phyloP scores from a whole-genome alignment of 495 filamentous ascomycete genomes.

The Zalerion maritima region DNA sequence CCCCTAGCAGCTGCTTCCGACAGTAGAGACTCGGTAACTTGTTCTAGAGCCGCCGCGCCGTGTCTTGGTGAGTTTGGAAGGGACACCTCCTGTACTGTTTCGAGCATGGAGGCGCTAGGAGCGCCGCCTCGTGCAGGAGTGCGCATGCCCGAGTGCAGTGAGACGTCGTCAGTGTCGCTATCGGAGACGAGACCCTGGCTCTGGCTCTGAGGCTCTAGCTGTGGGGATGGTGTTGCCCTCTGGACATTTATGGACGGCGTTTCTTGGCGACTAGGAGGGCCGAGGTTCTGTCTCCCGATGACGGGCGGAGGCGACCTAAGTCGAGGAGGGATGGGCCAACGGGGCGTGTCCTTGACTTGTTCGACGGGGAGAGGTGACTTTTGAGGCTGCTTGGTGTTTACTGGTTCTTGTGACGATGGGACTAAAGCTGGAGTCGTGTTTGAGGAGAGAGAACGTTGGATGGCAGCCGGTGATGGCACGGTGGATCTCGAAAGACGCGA shows the following conservation, averaged over 20 bases:
- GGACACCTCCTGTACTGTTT: constrained; percentile 88
- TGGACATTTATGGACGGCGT: constrained; percentile 41
- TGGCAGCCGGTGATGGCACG: constrained; percentile 43
- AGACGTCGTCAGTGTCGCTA: constrained; percentile 38
- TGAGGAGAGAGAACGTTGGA: constrained; percentile 50
- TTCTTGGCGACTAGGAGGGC: constrained; percentile 28
- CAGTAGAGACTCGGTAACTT: constrained; percentile 30
- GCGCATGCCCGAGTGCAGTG: constrained; percentile 38
- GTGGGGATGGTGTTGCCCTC: constrained; percentile 30
- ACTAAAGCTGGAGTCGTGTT: constrained; percentile 42
- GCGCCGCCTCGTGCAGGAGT: constrained; percentile 52
- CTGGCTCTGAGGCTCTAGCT: constrained; percentile 16
- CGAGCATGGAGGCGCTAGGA: constrained; percentile 55
- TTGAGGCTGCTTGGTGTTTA: too few relatives aligned
- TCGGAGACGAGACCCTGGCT: constrained; percentile 23
- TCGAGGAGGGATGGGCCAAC: constrained; percentile 53
- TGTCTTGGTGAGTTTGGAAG: constrained; percentile 55
- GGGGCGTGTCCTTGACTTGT: constrained; percentile 40
- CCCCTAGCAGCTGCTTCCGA: constrained; percentile 23
- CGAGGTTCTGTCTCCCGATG: constrained; percentile 25
- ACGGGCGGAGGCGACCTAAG: constrained; percentile 53
- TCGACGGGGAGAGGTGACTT: constrained; percentile 39
- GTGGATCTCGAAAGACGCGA: constrained; percentile 36
- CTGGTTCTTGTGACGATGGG: constrained; percentile 40
- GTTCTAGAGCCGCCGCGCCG: constrained; percentile 25